phyloP scores from a whole-genome alignment of 2,329 filamentous ascomycete species.

The Colletotrichum sp. region DNA sequence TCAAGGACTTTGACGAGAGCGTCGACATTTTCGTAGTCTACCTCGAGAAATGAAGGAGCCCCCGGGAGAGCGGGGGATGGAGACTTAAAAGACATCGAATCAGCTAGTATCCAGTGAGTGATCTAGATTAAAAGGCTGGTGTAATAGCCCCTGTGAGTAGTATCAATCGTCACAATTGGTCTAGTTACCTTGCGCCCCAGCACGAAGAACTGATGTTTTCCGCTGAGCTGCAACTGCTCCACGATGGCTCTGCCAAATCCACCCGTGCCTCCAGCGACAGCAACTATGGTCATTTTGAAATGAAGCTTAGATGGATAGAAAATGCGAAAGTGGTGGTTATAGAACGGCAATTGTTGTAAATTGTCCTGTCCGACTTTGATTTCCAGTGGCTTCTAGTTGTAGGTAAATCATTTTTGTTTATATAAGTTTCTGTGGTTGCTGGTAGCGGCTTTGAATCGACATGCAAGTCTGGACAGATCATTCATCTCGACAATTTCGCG shows the following conservation, averaged over 20 bases:
- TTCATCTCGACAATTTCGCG: neutral
- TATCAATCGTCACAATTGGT: neutral
- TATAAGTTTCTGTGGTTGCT: neutral
- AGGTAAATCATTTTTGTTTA: neutral
- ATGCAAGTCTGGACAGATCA: neutral
- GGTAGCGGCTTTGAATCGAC: neutral
- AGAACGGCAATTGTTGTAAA: neutral
- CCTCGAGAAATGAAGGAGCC: conserved; percentile 21
- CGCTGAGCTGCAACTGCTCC: conserved; percentile 40
- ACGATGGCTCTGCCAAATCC: conserved; percentile 49
- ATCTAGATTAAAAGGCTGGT: rapidly evolving
- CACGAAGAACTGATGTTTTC: conserved; percentile 41
- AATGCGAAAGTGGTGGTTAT: neutral
- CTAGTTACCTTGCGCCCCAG: conserved; percentile 24
- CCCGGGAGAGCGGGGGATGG: conserved; percentile 21
- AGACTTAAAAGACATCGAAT: neutral
- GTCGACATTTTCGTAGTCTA: conserved; percentile 30
- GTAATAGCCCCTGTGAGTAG: neutral
- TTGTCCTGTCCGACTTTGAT: neutral
- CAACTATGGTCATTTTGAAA: conserved; percentile 33
- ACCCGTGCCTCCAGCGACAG: conserved; percentile 50
- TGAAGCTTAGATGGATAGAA: neutral
- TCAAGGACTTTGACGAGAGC: conserved; percentile 28
- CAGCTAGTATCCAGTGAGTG: neutral
- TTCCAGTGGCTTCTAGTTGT: neutral